phyloP scores from a whole-genome alignment of 2,329 filamentous ascomycete species.

The Neospermospora avenae region DNA sequence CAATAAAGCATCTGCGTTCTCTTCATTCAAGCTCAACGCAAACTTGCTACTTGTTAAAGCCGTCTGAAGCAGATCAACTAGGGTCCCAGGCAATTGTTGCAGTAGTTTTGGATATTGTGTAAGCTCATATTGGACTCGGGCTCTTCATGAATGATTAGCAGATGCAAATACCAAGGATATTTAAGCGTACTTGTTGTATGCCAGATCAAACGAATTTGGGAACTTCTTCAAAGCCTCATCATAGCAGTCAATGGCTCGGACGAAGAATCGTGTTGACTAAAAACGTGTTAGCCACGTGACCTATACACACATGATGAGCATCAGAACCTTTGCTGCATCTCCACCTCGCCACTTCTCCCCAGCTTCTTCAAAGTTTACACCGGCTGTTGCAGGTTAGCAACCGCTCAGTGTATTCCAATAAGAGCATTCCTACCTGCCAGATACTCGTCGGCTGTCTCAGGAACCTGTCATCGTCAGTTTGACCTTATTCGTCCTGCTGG shows the following conservation, averaged over 20 bases:
- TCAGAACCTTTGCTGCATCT: slow-evolving; percentile 55
- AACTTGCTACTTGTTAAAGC: slow-evolving; percentile 62
- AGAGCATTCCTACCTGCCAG: slow-evolving; percentile 48
- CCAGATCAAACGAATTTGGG: slow-evolving; percentile 64
- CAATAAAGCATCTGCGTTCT: slow-evolving; percentile 66
- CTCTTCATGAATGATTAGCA: slow-evolving; percentile 42
- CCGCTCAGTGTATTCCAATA: neutral
- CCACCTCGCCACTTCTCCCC: slow-evolving; percentile 73
- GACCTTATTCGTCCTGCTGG: neutral
- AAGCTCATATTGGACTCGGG: slow-evolving; percentile 66
- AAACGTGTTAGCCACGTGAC: slow-evolving; percentile 2
- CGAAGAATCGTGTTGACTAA: slow-evolving; percentile 48
- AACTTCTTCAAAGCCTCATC: slow-evolving; percentile 59
- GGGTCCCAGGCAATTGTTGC: slow-evolving; percentile 52
- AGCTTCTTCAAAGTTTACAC: slow-evolving; percentile 66
- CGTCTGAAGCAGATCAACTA: slow-evolving; percentile 53
- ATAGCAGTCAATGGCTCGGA: slow-evolving; percentile 64
- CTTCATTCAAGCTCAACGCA: slow-evolving; percentile 55
- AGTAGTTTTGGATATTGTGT: slow-evolving; percentile 63
- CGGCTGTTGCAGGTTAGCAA: slow-evolving; percentile 41
- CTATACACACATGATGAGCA: slow-evolving; percentile 1
- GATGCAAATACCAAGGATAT: neutral
- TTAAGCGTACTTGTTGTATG: slow-evolving; percentile 65
- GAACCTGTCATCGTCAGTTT: slow-evolving; percentile 39
- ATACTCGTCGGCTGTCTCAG: slow-evolving; percentile 64